Evolutionary conservation across 495 filamentous ascomycete species (phyloP).

Genomic region (Penicillium atrosanguineum): DNA sequence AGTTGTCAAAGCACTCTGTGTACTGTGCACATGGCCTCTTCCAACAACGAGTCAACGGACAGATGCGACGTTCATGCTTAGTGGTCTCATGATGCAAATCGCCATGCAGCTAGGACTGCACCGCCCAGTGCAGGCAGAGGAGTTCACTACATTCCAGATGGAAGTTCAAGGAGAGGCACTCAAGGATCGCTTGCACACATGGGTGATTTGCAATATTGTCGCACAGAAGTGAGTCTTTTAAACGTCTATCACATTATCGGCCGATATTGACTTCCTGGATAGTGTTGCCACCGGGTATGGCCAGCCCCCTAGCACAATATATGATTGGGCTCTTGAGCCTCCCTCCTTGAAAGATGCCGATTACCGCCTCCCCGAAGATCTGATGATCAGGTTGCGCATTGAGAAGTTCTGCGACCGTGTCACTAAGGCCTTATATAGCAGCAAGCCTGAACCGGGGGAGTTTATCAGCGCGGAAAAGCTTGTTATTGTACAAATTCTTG

Average conservation of each 20-base stretch:
- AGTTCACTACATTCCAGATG: conserved; percentile 81
- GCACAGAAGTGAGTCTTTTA: conserved; percentile 61
- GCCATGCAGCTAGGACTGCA: conserved; percentile 89
- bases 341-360: conserved; percentile 60
- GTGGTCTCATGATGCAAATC: conserved; percentile 91
- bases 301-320: conserved; percentile 79
- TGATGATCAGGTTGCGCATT: conserved; percentile 71
- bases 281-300: conserved; percentile 88
- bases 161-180: conserved; percentile 82
- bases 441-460: conserved; percentile 70
- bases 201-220: conserved; percentile 91
- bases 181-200: conserved; percentile 81
- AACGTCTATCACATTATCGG: neutral
- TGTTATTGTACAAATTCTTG: conserved; percentile 58
- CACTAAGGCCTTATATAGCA: conserved; percentile 82
- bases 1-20: conserved; percentile 84
- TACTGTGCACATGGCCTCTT: conserved; percentile 89
- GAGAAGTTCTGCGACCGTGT: conserved; percentile 85
- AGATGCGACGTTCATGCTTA: conserved; percentile 87
- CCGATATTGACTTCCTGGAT: conserved; percentile 6
- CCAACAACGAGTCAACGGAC: conserved; percentile 81
- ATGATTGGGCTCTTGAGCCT: conserved; percentile 79
- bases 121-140: conserved; percentile 84
- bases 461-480: conserved; percentile 71
- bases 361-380: conserved; percentile 63